A percentile compares a stretch with the other conserved stretches of the same genome.
Conservation (phyloP, 352 stramenopile genomes). For the Blastocystis sp. region DNA sequence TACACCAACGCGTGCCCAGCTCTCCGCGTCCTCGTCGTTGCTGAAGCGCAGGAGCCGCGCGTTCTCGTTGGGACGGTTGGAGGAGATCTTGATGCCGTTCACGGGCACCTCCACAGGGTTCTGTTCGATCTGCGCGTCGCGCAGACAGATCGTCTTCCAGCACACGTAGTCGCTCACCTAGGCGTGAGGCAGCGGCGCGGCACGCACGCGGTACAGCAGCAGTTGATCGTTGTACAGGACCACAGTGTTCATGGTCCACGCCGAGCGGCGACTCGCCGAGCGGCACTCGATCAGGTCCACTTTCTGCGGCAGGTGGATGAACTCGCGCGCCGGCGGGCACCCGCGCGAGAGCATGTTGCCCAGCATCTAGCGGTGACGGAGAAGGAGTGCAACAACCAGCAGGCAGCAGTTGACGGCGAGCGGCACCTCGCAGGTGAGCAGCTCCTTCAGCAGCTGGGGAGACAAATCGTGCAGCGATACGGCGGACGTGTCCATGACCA, state of each 20-base stretch:
- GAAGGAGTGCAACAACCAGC: background rate
- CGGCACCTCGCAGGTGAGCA: slow-evolving; percentile 8
- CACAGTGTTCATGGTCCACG: slow-evolving; percentile 28
- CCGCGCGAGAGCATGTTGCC: background rate
- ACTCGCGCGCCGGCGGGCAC: slow-evolving; percentile 37
- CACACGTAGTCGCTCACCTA: slow-evolving; percentile 8
- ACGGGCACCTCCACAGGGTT: slow-evolving; percentile 5
- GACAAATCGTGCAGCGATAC: slow-evolving; percentile 8
- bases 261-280: slow-evolving; percentile 7
- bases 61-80: background rate
- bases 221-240: slow-evolving; percentile 5
- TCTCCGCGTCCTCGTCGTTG: slow-evolving; percentile 30
- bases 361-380: background rate
- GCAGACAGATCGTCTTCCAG: slow-evolving; percentile 39
- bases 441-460: background rate
- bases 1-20: slow-evolving; percentile 14
- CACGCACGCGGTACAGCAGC: slow-evolving; percentile 35
- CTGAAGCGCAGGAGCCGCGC: slow-evolving; percentile 20
- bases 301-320: slow-evolving; percentile 48
- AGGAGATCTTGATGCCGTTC: slow-evolving; percentile 29
- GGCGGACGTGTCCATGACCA: background rate
- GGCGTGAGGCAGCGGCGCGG: too few relatives aligned
- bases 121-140: slow-evolving; percentile 38
- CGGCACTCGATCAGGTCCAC: slow-evolving; percentile 15
- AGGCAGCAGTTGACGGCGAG: slow-evolving; percentile 5